Evolutionary conservation across 208 protist species (phyloP), one percentile per base, ranked within the genome.

Genomic region (Trypanosoma platydactyli): DNA sequence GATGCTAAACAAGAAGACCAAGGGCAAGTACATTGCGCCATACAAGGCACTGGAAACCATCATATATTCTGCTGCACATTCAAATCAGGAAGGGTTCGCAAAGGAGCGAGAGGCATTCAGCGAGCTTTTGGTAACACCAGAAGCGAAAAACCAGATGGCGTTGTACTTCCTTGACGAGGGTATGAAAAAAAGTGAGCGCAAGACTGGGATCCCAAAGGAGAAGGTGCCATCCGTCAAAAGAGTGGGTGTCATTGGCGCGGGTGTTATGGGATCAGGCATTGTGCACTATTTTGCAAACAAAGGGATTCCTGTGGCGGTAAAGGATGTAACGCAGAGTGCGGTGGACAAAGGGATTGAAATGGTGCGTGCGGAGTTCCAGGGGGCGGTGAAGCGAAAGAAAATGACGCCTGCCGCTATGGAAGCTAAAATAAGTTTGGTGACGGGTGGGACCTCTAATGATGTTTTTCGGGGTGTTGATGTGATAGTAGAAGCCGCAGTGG

Each of bases 1-100:
- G 79, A 81, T 66, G 65, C 66, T 95, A 12, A 88, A 92, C 71
- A 95, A 98, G 78, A 68, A 87, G 53, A 98, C 95, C 24, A 84
- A 86, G 64, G 95, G 94, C 50, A 95, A 94, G 60, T 98, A 97
- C 82, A 95, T 97, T 44, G 96, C 91, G 53, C 96, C 93, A 56
- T 94, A 96, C 84, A 87, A 86, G 68, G 94, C 96, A 45, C 68
- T 98, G 60, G 88, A 97, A 68, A 77, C 71, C 55, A 76, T 97
- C 53, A 81, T 95, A 76, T 87, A 86, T 65, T 84, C 83, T 42
- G 76, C 82, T 27, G 71, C 78, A 24, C 76, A 94, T 68, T 77
- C 64, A 52, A 80, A 89, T 60, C 48, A 68, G 50, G 64, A 84
- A 51, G 83, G 77, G 41, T 84, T 80, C 51, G 73, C 75, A 22